These are phyloP conservation scores for Rhizophagus prolifer DNA, from an alignment of 192 early-diverging fungal genomes.

Conservation along the genomic window DNA sequence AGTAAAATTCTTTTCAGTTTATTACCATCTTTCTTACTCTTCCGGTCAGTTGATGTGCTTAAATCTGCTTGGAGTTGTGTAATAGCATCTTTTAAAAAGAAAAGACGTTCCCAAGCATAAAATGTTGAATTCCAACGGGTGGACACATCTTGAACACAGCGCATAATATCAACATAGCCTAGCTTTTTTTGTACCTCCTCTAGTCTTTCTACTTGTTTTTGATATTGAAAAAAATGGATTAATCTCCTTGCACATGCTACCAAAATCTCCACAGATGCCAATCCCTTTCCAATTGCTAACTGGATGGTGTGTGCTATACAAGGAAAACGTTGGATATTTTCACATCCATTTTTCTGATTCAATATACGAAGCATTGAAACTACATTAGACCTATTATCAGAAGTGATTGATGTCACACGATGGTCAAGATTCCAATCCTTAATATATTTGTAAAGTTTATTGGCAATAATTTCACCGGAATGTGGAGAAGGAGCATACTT, in stretches of 20 bases:
- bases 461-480: no score
- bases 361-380: neutral
- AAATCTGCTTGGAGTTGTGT: constrained; percentile 7
- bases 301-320: neutral
- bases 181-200: neutral
- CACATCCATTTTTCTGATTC: no score
- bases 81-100: constrained; percentile 12
- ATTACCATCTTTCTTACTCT: no score
- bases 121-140: neutral
- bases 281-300: neutral
- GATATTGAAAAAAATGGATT: constrained; percentile 6
- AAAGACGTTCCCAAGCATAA: neutral
- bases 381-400: neutral
- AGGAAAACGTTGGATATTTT: neutral
- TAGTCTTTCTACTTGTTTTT: no score
- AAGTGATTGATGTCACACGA: neutral
- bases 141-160: neutral
- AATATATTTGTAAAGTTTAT: no score
- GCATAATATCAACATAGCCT: neutral
- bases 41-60: neutral
- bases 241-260: neutral
- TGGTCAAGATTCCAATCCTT: no score
- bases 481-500: no score
- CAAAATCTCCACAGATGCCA: neutral
- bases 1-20: no score